Evolutionary conservation across 2,329 filamentous ascomycete species (phyloP).

Genomic region (Microcyclospora tardicrescens): DNA sequence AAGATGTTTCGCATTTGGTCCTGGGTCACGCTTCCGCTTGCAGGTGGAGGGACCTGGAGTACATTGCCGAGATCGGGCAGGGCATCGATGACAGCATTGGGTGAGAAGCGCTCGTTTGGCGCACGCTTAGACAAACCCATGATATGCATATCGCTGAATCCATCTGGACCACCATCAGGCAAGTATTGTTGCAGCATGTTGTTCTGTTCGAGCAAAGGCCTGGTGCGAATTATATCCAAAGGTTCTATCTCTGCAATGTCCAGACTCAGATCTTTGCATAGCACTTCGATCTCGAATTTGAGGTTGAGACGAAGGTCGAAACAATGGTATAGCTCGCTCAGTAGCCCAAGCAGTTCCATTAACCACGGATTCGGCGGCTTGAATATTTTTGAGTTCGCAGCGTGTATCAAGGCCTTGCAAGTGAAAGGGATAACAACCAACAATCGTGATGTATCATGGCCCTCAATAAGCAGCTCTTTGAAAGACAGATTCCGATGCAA

Average conservation of each 20-base stretch:
- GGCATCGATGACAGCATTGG: conserved; percentile 62
- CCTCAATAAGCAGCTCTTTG: conserved; percentile 87
- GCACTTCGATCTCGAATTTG: conserved; percentile 96
- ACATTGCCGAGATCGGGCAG: conserved; percentile 73
- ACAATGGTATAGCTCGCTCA: conserved; percentile 88
- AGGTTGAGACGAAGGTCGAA: conserved; percentile 90
- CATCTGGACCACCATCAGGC: conserved; percentile 46
- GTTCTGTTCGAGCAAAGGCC: conserved; percentile 31
- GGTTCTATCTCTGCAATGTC: conserved; percentile 87
- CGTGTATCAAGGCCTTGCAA: conserved; percentile 86
- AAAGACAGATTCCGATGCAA: conserved; percentile 95
- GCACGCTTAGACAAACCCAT: conserved; percentile 53
- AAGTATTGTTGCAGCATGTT: conserved; percentile 24
- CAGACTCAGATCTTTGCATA: conserved; percentile 84
- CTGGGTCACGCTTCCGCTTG: conserved; percentile 61
- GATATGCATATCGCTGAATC: conserved; percentile 65
- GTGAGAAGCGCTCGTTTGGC: conserved; percentile 59
- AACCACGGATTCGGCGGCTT: conserved; percentile 93
- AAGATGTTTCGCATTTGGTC: conserved; percentile 61
- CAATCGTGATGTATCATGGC: conserved; percentile 80
- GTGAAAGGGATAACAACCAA: conserved; percentile 93
- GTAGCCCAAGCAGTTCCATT: conserved; percentile 83
- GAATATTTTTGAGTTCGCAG: conserved; percentile 74
- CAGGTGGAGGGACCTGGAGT: conserved; percentile 58
- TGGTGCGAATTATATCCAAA: conserved; percentile 70